A percentile compares a stretch with the other conserved stretches of the same genome.
Conservation (phyloP, 106 monocot genomes). For the Dendrobium huoshanense region DNA sequence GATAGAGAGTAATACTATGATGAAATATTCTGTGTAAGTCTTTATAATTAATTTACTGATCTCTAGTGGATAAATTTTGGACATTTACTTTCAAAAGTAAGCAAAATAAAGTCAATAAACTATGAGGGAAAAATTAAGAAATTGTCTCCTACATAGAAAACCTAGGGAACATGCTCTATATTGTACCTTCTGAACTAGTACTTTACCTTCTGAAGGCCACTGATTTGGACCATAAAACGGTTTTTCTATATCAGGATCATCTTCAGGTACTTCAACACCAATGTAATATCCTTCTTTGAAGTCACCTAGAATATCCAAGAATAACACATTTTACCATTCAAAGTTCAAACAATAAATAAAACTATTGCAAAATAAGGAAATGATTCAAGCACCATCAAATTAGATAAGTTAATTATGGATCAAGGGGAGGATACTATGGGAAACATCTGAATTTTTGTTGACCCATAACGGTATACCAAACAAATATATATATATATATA, state of each 20-base stretch:
- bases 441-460: not conserved
- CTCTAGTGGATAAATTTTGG: not conserved
- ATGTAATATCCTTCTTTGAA: conserved; percentile 91
- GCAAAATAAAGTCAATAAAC: not conserved
- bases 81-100: not conserved
- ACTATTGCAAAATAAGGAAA: not conserved
- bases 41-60: not conserved
- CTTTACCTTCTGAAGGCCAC: conserved; percentile 73
- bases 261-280: conserved; percentile 67
- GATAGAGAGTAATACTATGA: not conserved
- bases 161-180: not conserved
- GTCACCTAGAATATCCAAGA: conserved; percentile 45
- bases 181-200: conserved; percentile 38
- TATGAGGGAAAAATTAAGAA: not conserved
- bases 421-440: not conserved
- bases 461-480: too few relatives aligned
- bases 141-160: not conserved
- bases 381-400: not conserved
- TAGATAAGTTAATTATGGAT: not conserved
- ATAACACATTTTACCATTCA: not conserved
- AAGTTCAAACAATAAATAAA: not conserved
- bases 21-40: not conserved
- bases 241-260: conserved; percentile 53
- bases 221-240: conserved; percentile 91
- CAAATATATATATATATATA: too few relatives aligned